Percentiles rank a stretch among this genome's conserved stretches.
These are phyloP conservation scores for Xylaria digitata DNA, from an alignment of 2,329 filamentous ascomycete species.

Conservation along the genomic window DNA sequence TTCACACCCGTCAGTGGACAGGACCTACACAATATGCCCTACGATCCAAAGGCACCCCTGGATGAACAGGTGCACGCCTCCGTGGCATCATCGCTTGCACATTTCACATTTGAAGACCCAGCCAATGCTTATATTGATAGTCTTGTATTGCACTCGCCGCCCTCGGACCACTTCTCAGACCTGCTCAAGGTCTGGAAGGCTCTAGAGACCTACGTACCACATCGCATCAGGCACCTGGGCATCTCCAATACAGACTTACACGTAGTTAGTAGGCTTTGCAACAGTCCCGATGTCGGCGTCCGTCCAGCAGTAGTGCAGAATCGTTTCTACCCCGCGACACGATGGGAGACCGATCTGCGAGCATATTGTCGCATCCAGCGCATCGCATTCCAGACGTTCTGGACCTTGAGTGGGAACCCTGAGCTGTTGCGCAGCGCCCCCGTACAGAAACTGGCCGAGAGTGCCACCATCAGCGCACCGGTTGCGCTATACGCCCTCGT, in stretches of 20 bases:
- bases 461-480: conserved; percentile 52
- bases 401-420: conserved; percentile 63
- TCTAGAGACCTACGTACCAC: conserved; percentile 74
- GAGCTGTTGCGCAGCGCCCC: conserved; percentile 55
- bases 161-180: conserved; percentile 54
- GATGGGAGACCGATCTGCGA: conserved; percentile 70
- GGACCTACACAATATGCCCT: conserved; percentile 69
- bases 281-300: conserved; percentile 44
- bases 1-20: conserved; percentile 76
- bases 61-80: conserved; percentile 61
- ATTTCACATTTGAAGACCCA: conserved; percentile 55
- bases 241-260: conserved; percentile 78
- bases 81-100: conserved; percentile 33
- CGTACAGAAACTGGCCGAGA: conserved; percentile 62
- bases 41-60: conserved; percentile 68
- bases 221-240: conserved; percentile 73
- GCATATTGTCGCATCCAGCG: conserved; percentile 57
- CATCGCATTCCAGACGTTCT: conserved; percentile 65
- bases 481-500: conserved; percentile 62
- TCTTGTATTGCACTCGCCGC: conserved; percentile 77
- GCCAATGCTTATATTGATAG: conserved; percentile 69
- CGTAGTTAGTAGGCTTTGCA: conserved; percentile 64
- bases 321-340: conserved; percentile 70
- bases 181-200: conserved; percentile 74
- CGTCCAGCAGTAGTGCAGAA: conserved; percentile 77